Percentiles rank a stretch among this genome's conserved stretches.
phyloP scores from a whole-genome alignment of 208 protist genomes.

The Crithidia sp. region DNA sequence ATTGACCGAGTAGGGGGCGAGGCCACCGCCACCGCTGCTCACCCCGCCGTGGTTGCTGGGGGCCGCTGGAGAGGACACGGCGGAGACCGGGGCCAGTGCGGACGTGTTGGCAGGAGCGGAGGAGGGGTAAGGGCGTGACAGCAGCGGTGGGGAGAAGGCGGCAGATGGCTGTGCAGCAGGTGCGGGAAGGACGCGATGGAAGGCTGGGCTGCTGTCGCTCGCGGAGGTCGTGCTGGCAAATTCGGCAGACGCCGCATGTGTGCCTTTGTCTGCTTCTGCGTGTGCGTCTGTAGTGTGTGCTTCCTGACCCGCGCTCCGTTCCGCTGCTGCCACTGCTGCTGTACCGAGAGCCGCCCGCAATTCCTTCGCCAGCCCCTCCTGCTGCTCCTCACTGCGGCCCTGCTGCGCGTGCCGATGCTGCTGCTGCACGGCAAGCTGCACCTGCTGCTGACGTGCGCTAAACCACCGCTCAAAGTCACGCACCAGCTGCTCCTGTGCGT shows the following conservation, averaged over 20 bases:
- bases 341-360: slow-evolving; percentile 9
- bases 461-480: slow-evolving; percentile 91
- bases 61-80: too few relatives aligned
- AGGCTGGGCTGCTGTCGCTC: too few relatives aligned
- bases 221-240: too few relatives aligned
- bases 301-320: neutral
- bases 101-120: neutral
- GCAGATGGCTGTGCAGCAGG: neutral
- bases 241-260: too few relatives aligned
- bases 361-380: slow-evolving; percentile 1
- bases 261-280: neutral
- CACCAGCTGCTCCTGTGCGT: slow-evolving; percentile 80
- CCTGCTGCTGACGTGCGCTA: slow-evolving; percentile 67
- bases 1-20: too few relatives aligned
- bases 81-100: too few relatives aligned
- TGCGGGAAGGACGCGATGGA: neutral
- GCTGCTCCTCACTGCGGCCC: neutral
- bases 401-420: slow-evolving; percentile 23
- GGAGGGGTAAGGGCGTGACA: neutral
- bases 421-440: slow-evolving; percentile 47
- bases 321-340: neutral
- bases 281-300: neutral
- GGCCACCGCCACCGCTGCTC: too few relatives aligned
- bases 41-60: too few relatives aligned
- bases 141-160: neutral